Base-by-base conservation (phyloP, 1,284 basidiomycete species). In the Trichosporon sp. region DNA sequence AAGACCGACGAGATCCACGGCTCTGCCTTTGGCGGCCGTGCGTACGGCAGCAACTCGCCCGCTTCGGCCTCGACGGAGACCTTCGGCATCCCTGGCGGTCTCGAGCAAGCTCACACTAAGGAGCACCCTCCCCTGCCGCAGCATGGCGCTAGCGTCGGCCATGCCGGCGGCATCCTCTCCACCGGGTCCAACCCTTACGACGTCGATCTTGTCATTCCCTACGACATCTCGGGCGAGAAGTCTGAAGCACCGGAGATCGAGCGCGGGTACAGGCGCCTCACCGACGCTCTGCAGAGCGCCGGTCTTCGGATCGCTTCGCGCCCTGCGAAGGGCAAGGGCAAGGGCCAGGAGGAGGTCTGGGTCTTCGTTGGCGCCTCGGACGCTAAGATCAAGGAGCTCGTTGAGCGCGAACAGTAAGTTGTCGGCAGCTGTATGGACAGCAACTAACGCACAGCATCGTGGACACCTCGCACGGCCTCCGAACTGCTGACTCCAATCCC, bases 291-390 rank as follows among this genome's bases (percentile, higher is more conserved):
- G 13, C 69, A 78, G 60, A 70, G 67, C 11, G 74, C 73, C 46
- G 77, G 77, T 0, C 63, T 80, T 33, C 69, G 71, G 19, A 69
- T 80, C 14, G 76, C 73, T 1, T 70, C 65, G 5, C 68, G 69
- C 34, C 64, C 60, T 2, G 68, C 57, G 4, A 61, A 59, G 49
- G 66, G 84, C 10, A 83, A 89, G 59, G 88, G 61, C 9, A 65
- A 64, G 37, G 67, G 85, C 11, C 83, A 89, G 60, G 89, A 89
- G 5, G 89, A 95, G 71, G 76, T 95, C 3, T 84, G 95, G 58
- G 82, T 96, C 3, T 87, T 96, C 66, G 85, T 96, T 14, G 83
- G 84, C n/a, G 91, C 89, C 64, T 86, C 88, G 0, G 82, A 85
- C 46, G 81, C 81, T 40, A 84, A 87, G 62, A 80, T 95, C 10